Conservation (phyloP, 2,329 filamentous ascomycete species). For the Rutstroemia sp. region DNA sequence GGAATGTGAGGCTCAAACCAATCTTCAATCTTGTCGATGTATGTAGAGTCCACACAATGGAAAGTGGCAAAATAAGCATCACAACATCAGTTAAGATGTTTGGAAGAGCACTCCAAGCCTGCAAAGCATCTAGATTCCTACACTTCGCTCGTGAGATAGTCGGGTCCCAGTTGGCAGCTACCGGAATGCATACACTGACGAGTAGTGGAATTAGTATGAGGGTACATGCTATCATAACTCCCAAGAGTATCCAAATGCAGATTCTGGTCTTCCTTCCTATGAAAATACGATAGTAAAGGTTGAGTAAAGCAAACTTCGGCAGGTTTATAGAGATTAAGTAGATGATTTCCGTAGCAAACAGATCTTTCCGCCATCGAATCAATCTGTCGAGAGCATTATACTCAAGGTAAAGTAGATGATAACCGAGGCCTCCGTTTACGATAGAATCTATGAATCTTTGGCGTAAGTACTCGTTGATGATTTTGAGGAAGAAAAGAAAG, state of each 20-base stretch:
- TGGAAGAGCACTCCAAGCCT: neutral
- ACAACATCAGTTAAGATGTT: neutral
- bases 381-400: neutral
- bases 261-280: conserved; percentile 2
- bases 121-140: neutral
- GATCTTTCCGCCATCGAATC: neutral
- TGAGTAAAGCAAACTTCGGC: conserved; percentile 9
- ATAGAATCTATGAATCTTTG: neutral
- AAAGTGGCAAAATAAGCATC: neutral
- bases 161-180: conserved; percentile 9
- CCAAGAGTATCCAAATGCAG: neutral
- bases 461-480: too few species aligned
- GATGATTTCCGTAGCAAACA: neutral
- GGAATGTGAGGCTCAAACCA: neutral
- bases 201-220: neutral
- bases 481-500: neutral
- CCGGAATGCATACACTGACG: conserved; percentile 7
- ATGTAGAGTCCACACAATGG: neutral
- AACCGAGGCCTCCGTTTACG: neutral
- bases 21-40: neutral
- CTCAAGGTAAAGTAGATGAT: neutral
- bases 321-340: conserved; percentile 2
- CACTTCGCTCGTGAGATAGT: conserved; percentile 4
- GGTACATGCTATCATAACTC: neutral
- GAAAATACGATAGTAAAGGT: conserved; percentile 10